These are phyloP conservation scores for Calocybe indica DNA, from an alignment of 768 basidiomycete genomes.

Conservation along the genomic window DNA sequence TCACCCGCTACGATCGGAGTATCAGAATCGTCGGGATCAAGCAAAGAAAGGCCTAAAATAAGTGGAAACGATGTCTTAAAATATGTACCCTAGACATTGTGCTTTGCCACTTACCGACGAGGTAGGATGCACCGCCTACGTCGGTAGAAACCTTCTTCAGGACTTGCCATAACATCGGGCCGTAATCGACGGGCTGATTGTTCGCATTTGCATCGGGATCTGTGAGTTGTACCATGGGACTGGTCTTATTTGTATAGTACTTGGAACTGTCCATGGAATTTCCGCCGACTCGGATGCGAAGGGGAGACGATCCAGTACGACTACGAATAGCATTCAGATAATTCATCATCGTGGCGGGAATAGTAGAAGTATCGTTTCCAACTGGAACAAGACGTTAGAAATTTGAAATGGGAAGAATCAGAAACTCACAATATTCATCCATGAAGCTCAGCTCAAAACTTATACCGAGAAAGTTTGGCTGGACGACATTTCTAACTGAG, in stretches of 20 bases:
- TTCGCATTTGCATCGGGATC: slow-evolving; percentile 29
- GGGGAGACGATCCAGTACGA: slow-evolving; percentile 34
- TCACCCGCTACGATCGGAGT: slow-evolving; percentile 23
- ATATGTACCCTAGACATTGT: background rate
- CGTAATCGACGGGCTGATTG: slow-evolving; percentile 43
- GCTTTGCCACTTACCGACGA: slow-evolving; percentile 18
- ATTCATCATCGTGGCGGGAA: slow-evolving; percentile 50
- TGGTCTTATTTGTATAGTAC: slow-evolving; percentile 32
- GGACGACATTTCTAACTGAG: slow-evolving; percentile 31
- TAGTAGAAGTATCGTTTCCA: slow-evolving; percentile 43
- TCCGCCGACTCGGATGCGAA: slow-evolving; percentile 46
- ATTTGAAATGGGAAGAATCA: background rate
- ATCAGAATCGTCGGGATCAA: slow-evolving; percentile 30
- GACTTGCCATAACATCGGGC: slow-evolving; percentile 40
- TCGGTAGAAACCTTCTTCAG: slow-evolving; percentile 29
- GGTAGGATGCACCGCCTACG: slow-evolving; percentile 23
- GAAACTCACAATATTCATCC: slow-evolving; percentile 42
- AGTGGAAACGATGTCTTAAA: background rate
- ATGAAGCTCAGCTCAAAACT: slow-evolving; percentile 61
- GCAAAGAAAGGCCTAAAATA: slow-evolving; percentile 33
- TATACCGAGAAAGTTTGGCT: slow-evolving; percentile 57
- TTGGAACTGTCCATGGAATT: slow-evolving; percentile 41
- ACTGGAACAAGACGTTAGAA: slow-evolving; percentile 23
- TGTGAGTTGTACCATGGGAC: slow-evolving; percentile 36
- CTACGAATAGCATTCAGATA: slow-evolving; percentile 50